Evolutionary conservation across 2,329 filamentous ascomycete genomes (phyloP), one percentile per base, ranked within the genome.

Genomic region (Ramularia collo-cygni): DNA sequence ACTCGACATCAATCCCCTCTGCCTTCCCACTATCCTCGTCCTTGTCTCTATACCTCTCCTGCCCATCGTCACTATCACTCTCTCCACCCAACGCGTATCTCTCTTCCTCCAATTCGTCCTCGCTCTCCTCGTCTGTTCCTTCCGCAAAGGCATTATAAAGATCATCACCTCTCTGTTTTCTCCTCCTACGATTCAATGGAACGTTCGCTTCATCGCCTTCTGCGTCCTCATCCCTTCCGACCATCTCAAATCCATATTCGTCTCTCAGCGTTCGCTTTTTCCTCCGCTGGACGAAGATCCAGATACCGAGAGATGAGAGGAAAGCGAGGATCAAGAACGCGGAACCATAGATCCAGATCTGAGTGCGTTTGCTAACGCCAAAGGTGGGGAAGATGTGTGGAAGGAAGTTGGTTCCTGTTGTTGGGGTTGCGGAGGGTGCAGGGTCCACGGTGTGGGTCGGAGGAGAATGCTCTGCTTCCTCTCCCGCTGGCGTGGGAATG

Each of bases 101-200:
- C 9, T 43, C 34, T 15, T 58, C 65, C 37, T 53, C 58, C 44
- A 83, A 79, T 38, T 85, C 83, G 42, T 90, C 88, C 35, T 59
- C 59, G 27, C 47, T 58, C 52, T 83, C 80, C 40, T 86, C 83
- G 42, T 92, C 89, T 42, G 90, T 90, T 37, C 88, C 90, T 12
- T 86, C 89, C 0, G 92, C 92, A 71, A 98, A 98, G 4, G 92
- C 92, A 69, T 98, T 92, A 62, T 98, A 98, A 31, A 98, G 68
- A 67, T 96, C 90, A 18, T 90, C 88, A 2, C 87, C 92, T 14
- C 86, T 70, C 50, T 70, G 61, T 64, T 73, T 53, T 50, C 75
- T 71, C 42, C 70, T 68, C 5, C 42, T 42, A 3, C 28, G 32
- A 13, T 67, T 70, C 64, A 43, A 63, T 8, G 47, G 40, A 13